Conservation (phyloP, 2,329 filamentous ascomycete species). For the Pseudogymnoascus sp. region DNA sequence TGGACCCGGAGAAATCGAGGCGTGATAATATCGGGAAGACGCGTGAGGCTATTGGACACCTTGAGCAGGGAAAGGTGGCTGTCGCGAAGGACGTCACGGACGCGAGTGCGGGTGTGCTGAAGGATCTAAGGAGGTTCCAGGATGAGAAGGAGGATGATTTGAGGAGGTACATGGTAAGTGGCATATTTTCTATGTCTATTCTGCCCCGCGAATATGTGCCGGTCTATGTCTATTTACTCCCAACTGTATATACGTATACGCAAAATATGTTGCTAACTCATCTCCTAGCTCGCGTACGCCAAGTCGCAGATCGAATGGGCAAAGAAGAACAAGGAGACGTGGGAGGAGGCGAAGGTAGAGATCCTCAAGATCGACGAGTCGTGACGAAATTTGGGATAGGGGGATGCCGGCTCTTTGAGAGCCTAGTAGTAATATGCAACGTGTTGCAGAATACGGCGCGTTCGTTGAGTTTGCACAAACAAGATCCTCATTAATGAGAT, state of each 20-base stretch:
- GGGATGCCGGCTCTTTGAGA: not conserved
- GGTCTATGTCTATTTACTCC: not conserved
- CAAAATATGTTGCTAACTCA: conserved; percentile 11
- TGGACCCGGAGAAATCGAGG: conserved; percentile 86
- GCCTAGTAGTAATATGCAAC: not conserved
- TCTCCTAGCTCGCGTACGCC: conserved; percentile 56
- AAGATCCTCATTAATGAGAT: not conserved
- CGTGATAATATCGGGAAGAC: conserved; percentile 95
- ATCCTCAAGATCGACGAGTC: conserved; percentile 56
- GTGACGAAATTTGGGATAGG: conserved; percentile 16
- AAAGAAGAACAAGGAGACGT: conserved; percentile 61
- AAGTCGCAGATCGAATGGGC: conserved; percentile 69
- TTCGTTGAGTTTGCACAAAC: conserved; percentile 1
- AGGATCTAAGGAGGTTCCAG: conserved; percentile 89
- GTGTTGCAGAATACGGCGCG: not conserved
- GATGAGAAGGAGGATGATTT: conserved; percentile 91
- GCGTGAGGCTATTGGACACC: conserved; percentile 71
- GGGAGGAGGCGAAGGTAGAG: conserved; percentile 63
- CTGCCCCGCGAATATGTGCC: not conserved
- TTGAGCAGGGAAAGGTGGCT: conserved; percentile 84
- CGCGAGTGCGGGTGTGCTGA: conserved; percentile 78
- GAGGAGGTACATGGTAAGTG: conserved; percentile 84
- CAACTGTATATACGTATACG: not conserved
- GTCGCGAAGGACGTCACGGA: conserved; percentile 89
- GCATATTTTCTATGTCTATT: not conserved